Evolutionary conservation across 2,329 filamentous ascomycete species (phyloP), one percentile per base, ranked within the genome.

Genomic region (Hymenoscyphus occultus): DNA sequence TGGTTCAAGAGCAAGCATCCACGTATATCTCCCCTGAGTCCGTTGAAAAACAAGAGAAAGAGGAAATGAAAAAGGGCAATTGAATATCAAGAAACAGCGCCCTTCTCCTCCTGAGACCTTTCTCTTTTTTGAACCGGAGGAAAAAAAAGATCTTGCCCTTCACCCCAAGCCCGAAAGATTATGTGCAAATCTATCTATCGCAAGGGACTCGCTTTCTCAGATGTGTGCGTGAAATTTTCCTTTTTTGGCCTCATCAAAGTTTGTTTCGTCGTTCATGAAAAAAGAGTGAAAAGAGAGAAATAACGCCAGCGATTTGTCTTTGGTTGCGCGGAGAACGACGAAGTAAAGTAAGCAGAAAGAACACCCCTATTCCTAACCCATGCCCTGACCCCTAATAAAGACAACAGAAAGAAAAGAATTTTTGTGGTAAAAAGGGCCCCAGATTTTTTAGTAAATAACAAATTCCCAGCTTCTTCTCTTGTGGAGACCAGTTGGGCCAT

Each of bases 161-260:
- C 57, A 58, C 59, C 58, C 14, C 19, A 40, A 22, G 14, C 57
- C 45, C 39, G 31, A 39, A 48, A 28, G 31, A 45, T 42, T 64
- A 64, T 64, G 62, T 64, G 62, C 62, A 64, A 64, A 64, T 64
- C 62, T 64, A 61, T 64, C 62, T 64, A 64, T 61, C 57, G 40
- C 58, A 60, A 48, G 32, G 19, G 39, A 5, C 28, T 48, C 56
- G 54, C 56, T 63, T 40, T 64, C 40, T 64, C 57, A 45, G 40
- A 12, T 63, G 65, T 5, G 9, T 57, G 31, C 14, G 42, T 54
- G n/a, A 32, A 28, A 9, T 40, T 68, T 61, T 58, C 70, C 67
- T 64, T 69, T 57, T 69, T 56, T 31, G 62, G 69, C 68, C 65
- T 69, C 42, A 66, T 42, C 13, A 39, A 63, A 59, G 48, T 45